Conservation (phyloP, 495 filamentous ascomycete genomes). For the Pyrenopolyporus hunteri region DNA sequence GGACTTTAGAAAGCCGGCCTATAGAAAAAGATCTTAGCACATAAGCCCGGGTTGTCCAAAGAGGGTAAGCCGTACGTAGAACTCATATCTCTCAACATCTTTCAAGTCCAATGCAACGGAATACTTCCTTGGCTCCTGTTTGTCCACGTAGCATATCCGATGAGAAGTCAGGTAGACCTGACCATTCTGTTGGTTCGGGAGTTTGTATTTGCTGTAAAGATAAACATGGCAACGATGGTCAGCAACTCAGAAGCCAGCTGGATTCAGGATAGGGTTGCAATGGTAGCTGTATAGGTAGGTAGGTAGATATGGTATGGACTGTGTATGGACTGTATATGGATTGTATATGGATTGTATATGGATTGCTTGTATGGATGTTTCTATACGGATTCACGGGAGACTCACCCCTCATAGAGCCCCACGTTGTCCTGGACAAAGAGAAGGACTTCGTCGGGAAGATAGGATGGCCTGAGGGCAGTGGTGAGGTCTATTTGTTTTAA, state of each 20-base stretch:
- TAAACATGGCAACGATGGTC: conserved; percentile 10
- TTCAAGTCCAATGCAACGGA: conserved; percentile 87
- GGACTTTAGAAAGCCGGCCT: conserved; percentile 95
- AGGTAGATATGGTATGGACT: no score
- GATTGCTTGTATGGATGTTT: no score
- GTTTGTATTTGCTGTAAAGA: conserved; percentile 81
- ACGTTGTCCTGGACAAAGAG: conserved; percentile 97
- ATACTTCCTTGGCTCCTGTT: conserved; percentile 82
- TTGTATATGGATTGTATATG: no score
- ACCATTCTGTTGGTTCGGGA: conserved; percentile 92
- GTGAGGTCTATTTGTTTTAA: conserved; percentile 94
- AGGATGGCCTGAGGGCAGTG: conserved; percentile 87
- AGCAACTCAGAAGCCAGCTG: conserved; percentile 21
- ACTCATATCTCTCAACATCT: conserved; percentile 88
- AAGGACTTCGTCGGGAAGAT: conserved; percentile 86
- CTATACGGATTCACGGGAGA: conserved; percentile 12
- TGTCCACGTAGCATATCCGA: conserved; percentile 92
- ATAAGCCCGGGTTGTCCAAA: conserved; percentile 2
- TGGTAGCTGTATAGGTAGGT: neutral
- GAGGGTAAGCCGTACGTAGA: conserved; percentile 66
- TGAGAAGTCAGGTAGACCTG: conserved; percentile 96
- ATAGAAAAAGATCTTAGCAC: conserved; percentile 26
- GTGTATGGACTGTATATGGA: no score
- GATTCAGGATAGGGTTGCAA: neutral
- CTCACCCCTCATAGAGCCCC: conserved; percentile 96